These are phyloP conservation scores for Beauveria caledonica DNA, from an alignment of 2,329 filamentous ascomycete genomes.

Conservation along the genomic window DNA sequence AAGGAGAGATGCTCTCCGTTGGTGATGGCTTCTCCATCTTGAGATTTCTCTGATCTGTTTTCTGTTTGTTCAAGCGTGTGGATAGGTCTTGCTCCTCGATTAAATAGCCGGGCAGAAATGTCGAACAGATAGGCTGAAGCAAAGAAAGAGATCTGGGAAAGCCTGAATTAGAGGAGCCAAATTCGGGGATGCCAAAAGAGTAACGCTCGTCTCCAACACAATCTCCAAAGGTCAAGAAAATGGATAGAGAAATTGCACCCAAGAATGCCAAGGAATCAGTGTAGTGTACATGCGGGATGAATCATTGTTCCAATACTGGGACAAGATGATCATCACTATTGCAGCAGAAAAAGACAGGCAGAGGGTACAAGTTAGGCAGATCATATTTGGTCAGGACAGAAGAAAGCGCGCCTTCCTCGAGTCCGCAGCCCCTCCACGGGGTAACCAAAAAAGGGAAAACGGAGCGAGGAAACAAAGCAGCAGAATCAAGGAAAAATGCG, in stretches of 20 bases:
- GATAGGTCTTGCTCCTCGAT: conserved; percentile 5
- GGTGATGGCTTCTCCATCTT: conserved; percentile 26
- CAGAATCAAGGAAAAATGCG: not conserved
- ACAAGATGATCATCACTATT: not conserved
- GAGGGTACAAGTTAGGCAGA: not conserved
- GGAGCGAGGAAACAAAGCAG: not conserved
- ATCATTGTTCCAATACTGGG: not conserved
- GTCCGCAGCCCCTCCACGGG: not conserved
- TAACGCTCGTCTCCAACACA: conserved; percentile 7
- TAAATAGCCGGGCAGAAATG: conserved; percentile 7
- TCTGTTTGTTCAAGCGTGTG: conserved; percentile 4
- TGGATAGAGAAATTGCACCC: not conserved
- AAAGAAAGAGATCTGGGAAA: conserved; percentile 6
- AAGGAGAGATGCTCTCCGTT: conserved; percentile 17
- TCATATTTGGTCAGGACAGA: not conserved
- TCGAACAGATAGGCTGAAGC: not conserved
- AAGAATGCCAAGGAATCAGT: conserved; percentile 4
- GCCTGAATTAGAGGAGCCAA: conserved; percentile 1
- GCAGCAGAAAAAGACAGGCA: not conserved
- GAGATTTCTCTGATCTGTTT: not conserved
- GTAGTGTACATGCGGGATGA: not conserved
- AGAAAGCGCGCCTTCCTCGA: conserved; percentile 3
- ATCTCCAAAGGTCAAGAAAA: conserved; percentile 5
- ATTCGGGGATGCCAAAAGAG: not conserved
- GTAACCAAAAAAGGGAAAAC: not conserved